phyloP scores from a whole-genome alignment of 148 eudicot species.

The Fagopyrum homotropicum region DNA sequence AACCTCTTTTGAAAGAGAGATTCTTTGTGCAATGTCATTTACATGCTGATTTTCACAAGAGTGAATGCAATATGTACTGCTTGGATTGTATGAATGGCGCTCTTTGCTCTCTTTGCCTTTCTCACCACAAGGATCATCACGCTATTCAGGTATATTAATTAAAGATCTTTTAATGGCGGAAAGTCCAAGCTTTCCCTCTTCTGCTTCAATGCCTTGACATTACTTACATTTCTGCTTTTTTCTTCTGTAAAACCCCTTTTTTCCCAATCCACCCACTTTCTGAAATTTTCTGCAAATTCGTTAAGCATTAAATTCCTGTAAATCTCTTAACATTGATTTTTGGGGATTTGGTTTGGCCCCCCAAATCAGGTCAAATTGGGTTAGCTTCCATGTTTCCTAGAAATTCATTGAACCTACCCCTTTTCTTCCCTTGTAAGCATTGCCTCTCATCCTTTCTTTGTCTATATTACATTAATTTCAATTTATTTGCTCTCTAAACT shows the following conservation, averaged over 20 bases:
- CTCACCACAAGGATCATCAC: constrained; percentile 58
- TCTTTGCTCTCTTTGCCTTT: constrained; percentile 70
- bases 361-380: background rate
- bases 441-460: background rate
- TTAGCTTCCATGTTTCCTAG: background rate
- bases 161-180: background rate
- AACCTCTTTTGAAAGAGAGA: constrained; percentile 44
- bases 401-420: constrained; percentile 7
- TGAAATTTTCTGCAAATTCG: constrained; percentile 4
- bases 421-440: constrained; percentile 28
- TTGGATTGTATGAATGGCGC: constrained; percentile 75
- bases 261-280: background rate
- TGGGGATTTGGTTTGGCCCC: constrained; percentile 5
- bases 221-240: background rate
- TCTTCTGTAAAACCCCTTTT: no score
- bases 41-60: constrained; percentile 78
- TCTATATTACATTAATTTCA: background rate
- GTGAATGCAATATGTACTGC: constrained; percentile 93
- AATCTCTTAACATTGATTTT: background rate
- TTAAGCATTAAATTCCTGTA: background rate
- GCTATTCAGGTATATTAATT: constrained; percentile 58
- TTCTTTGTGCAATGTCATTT: constrained; percentile 70
- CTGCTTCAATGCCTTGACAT: background rate
- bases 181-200: background rate
- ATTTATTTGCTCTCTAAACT: background rate